Conservation (phyloP, 257 asterid genomes). For the Solanum corneliomulleri region DNA sequence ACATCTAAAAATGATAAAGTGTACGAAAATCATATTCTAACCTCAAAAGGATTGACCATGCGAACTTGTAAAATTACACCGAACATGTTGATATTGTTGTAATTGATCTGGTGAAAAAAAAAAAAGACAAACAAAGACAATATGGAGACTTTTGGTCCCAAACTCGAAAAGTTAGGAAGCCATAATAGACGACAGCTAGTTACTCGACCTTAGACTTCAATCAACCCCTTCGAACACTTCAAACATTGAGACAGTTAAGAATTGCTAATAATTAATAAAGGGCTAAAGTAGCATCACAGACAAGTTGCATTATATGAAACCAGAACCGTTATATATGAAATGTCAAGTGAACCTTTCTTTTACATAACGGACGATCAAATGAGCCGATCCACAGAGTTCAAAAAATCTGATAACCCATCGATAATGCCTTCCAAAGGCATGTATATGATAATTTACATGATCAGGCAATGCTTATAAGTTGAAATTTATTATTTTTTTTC, state of each 20-base stretch:
- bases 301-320: not conserved
- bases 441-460: not conserved
- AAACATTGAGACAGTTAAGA: not conserved
- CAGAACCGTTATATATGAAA: not conserved
- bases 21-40: not conserved
- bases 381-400: not conserved
- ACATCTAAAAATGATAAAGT: not conserved
- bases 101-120: not conserved
- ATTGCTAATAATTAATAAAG: not conserved
- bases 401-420: not conserved
- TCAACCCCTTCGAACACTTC: not conserved
- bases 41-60: not conserved
- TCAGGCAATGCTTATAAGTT: not conserved
- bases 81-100: not conserved
- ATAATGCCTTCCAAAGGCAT: not conserved
- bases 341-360: not conserved
- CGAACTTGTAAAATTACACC: not conserved
- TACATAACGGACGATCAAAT: not conserved
- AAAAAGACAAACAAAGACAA: not conserved
- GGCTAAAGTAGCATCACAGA: not conserved
- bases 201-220: not conserved
- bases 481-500: not conserved
- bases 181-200: not conserved
- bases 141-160: not conserved
- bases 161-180: not conserved